Percentiles rank a stretch among this genome's conserved stretches.
Conservation (phyloP, 139 green algal species). For the Dunaliella sp. region DNA sequence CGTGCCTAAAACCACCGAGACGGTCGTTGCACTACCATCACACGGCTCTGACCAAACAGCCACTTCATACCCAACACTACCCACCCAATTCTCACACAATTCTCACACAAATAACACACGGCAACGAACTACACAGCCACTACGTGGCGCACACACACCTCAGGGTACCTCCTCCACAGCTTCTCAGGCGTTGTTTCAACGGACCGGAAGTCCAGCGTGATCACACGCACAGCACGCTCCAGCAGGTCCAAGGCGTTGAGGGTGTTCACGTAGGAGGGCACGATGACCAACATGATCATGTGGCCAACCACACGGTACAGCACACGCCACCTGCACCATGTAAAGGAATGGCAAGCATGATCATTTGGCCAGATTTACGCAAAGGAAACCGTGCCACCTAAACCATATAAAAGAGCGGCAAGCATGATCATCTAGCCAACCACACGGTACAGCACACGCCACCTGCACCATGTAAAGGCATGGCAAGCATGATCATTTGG, state of each 20-base stretch:
- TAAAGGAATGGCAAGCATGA: not conserved
- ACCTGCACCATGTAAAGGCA: not conserved
- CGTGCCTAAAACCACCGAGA: too few relatives aligned
- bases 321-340: not conserved
- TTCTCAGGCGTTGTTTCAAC: not conserved
- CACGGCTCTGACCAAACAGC: too few relatives aligned
- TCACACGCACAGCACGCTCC: slow-evolving; percentile 10
- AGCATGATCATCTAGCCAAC: not conserved
- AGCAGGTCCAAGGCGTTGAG: not conserved
- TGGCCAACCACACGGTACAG: slow-evolving; percentile 7
- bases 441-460: not conserved
- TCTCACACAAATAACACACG: not conserved
- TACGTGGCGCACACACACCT: slow-evolving; percentile 13
- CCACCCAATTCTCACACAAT: not conserved
- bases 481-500: not conserved
- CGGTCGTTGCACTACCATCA: too few relatives aligned
- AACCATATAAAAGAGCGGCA: not conserved
- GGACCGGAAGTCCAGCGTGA: not conserved
- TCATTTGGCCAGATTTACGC: not conserved
- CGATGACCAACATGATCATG: not conserved
- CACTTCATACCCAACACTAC: too few relatives aligned
- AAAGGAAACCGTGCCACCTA: too few relatives aligned
- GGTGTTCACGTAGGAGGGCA: not conserved
- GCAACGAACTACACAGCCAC: too few relatives aligned
- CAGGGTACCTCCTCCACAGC: not conserved